A percentile compares a stretch with the other conserved stretches of the same genome.
Conservation (phyloP, 306 rosid species). For the Cucurbita maxima region DNA sequence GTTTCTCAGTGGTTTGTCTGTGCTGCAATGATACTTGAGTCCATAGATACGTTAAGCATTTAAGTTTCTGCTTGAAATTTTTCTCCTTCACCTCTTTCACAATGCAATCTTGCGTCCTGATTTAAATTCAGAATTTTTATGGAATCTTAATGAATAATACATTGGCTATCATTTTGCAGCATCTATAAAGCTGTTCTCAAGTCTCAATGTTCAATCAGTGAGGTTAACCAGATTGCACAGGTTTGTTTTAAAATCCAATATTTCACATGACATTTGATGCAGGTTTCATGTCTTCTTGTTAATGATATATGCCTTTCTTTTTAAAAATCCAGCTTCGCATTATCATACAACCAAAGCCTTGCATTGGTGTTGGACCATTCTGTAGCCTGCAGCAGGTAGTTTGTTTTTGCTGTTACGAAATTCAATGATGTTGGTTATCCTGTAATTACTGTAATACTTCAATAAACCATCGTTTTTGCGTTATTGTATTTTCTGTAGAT, state of each 20-base stretch:
- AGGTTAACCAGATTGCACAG: constrained; percentile 92
- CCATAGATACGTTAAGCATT: neutral
- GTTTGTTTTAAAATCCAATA: constrained; percentile 31
- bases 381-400: constrained; percentile 77
- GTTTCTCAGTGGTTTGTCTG: neutral
- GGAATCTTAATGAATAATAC: no score
- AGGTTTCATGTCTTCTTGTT: constrained; percentile 18
- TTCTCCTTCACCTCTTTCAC: neutral
- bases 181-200: constrained; percentile 69
- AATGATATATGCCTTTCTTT: constrained; percentile 10
- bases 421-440: constrained; percentile 8
- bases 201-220: constrained; percentile 64
- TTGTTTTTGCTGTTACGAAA: constrained; percentile 8
- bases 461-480: constrained; percentile 8
- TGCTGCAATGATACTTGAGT: neutral
- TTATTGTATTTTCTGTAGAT: constrained; percentile 43
- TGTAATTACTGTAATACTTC: neutral
- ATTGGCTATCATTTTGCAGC: constrained; percentile 24
- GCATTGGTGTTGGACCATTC: constrained; percentile 75
- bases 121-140: neutral
- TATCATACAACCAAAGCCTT: constrained; percentile 68
- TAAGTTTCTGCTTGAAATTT: constrained; percentile 4
- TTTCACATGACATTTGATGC: constrained; percentile 6
- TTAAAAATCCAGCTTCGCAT: constrained; percentile 60
- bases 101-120: neutral